phyloP scores from a whole-genome alignment of 2,329 filamentous ascomycete species.

The Ceratocystis cubensis region DNA sequence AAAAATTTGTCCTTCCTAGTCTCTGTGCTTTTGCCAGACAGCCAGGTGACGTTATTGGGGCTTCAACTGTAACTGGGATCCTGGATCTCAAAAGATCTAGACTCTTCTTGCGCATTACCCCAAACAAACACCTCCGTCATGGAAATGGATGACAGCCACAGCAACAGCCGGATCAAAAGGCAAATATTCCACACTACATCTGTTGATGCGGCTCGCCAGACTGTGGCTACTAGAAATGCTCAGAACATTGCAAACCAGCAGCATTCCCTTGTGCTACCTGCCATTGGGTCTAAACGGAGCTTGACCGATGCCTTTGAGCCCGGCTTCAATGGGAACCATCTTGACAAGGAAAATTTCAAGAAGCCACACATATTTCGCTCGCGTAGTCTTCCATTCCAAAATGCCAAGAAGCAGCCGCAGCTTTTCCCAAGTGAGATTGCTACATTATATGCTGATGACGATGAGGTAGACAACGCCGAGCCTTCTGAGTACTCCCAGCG shows the following conservation, averaged over 20 bases:
- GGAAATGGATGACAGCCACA: not conserved
- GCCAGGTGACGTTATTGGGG: not conserved
- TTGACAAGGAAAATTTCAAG: constrained; percentile 5
- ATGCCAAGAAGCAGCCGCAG: constrained; percentile 21
- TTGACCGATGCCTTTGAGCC: constrained; percentile 16
- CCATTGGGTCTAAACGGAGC: constrained; percentile 15
- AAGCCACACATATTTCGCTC: not conserved
- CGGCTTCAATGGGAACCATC: not conserved
- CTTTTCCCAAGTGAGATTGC: constrained; percentile 38
- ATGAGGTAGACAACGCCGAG: constrained; percentile 16
- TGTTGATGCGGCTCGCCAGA: constrained; percentile 14
- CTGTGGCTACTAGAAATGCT: not conserved
- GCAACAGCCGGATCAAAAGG: not conserved
- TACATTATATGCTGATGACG: constrained; percentile 23
- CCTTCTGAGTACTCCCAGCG: constrained; percentile 47
- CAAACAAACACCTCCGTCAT: not conserved
- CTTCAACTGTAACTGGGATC: not conserved
- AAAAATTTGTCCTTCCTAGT: not conserved
- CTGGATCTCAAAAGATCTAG: too few relatives aligned
- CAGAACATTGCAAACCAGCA: not conserved
- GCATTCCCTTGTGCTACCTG: constrained; percentile 2
- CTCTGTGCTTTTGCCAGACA: not conserved
- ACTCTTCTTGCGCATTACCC: too few relatives aligned
- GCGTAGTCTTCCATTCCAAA: constrained; percentile 2
- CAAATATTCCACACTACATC: constrained; percentile 19